Evolutionary conservation across 2,329 filamentous ascomycete genomes (phyloP).

Genomic region (Botryosphaeria agaves): DNA sequence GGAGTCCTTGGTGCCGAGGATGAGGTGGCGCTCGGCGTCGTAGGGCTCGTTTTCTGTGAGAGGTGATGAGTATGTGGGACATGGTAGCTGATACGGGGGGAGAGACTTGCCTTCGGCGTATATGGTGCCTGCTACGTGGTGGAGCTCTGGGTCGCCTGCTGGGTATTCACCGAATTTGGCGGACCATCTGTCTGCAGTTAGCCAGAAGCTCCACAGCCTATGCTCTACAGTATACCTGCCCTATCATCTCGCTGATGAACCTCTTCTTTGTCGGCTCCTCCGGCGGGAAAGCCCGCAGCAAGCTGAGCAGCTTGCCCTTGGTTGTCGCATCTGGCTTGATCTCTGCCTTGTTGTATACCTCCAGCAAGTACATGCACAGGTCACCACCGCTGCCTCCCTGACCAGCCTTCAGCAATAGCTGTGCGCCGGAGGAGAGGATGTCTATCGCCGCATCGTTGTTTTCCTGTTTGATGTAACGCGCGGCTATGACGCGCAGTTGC

Average conservation of each 20-base stretch:
- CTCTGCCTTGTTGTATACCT: slow-evolving; percentile 79
- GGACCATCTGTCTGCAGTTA: slow-evolving; percentile 48
- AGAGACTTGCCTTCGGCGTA: slow-evolving; percentile 53
- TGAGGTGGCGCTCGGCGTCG: slow-evolving; percentile 80
- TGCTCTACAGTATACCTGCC: slow-evolving; percentile 28
- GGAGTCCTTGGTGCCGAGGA: slow-evolving; percentile 79
- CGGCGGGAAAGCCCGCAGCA: slow-evolving; percentile 62
- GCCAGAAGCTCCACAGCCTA: slow-evolving; percentile 1
- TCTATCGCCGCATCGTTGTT: slow-evolving; percentile 79
- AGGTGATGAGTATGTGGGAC: slow-evolving; percentile 1
- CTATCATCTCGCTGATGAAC: slow-evolving; percentile 73
- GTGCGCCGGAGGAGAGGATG: slow-evolving; percentile 68
- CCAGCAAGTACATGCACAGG: slow-evolving; percentile 69
- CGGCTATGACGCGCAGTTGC: slow-evolving; percentile 87
- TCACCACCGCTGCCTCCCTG: slow-evolving; percentile 89
- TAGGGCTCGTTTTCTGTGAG: slow-evolving; percentile 65
- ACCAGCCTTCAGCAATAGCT: slow-evolving; percentile 75
- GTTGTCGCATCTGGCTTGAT: slow-evolving; percentile 56
- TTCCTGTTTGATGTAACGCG: slow-evolving; percentile 75
- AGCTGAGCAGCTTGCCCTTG: slow-evolving; percentile 57
- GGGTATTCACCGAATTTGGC: slow-evolving; percentile 72
- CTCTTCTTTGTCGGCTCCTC: slow-evolving; percentile 86
- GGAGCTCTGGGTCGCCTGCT: slow-evolving; percentile 81
- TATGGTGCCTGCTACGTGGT: slow-evolving; percentile 75
- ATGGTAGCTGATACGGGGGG: no score